phyloP scores from a whole-genome alignment of 2,329 filamentous ascomycete genomes.

The Fusarium graminum region DNA sequence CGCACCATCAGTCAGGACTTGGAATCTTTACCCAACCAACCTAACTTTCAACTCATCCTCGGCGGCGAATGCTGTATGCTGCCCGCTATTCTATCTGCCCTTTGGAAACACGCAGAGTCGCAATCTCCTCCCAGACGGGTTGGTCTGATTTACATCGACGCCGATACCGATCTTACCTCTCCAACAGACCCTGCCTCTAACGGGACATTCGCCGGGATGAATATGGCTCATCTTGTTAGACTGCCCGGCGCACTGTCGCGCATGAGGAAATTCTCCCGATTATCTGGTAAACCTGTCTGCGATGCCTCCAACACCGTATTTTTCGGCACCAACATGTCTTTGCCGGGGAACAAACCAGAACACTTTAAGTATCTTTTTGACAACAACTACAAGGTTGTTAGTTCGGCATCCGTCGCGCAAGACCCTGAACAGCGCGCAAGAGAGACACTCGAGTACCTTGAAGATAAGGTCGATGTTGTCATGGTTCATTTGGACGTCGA shows the following conservation, averaged over 20 bases:
- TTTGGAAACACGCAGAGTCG: constrained; percentile 23
- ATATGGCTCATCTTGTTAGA: constrained; percentile 38
- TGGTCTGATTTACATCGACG: constrained; percentile 44
- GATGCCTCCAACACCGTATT: constrained; percentile 37
- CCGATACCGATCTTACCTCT: constrained; percentile 41
- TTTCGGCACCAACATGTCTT: constrained; percentile 42
- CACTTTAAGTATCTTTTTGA: constrained; percentile 44
- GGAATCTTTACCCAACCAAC: not conserved
- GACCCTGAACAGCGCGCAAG: constrained; percentile 27
- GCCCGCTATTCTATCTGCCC: constrained; percentile 29
- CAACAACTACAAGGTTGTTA: constrained; percentile 40
- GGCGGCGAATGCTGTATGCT: constrained; percentile 43
- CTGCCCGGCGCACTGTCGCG: constrained; percentile 19
- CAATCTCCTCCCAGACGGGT: constrained; percentile 15
- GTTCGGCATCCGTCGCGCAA: constrained; percentile 27
- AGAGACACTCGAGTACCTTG: constrained; percentile 31
- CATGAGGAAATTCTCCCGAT: constrained; percentile 38
- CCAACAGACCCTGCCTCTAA: constrained; percentile 35
- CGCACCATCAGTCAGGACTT: constrained; percentile 10
- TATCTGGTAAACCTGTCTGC: constrained; percentile 36
- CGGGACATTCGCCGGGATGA: constrained; percentile 43
- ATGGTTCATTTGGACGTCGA: constrained; percentile 44
- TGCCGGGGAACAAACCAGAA: constrained; percentile 38
- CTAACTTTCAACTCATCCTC: constrained; percentile 33
- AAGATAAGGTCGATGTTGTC: constrained; percentile 35